Evolutionary conservation across 2,329 filamentous ascomycete genomes (phyloP).

Genomic region (Akanthomyces dipterigenus): DNA sequence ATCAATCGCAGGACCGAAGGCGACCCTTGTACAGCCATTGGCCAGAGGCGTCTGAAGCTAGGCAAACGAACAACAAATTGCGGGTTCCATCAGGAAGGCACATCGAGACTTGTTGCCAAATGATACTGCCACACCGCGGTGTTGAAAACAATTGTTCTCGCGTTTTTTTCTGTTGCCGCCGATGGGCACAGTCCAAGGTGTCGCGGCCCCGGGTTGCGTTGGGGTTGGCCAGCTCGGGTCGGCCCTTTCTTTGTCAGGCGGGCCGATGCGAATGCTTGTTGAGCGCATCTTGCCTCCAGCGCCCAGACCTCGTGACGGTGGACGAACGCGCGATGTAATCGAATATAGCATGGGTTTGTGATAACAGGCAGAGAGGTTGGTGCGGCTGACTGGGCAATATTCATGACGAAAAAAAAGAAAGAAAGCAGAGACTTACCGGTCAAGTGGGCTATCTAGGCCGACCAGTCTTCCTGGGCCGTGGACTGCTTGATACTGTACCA

Average conservation of each 20-base stretch:
- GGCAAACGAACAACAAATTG: not conserved
- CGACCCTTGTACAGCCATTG: conserved; percentile 8
- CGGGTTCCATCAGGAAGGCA: not conserved
- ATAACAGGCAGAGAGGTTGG: not conserved
- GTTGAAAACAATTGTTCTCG: not conserved
- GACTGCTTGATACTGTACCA: conserved; percentile 68
- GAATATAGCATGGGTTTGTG: not conserved
- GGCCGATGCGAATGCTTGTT: not conserved
- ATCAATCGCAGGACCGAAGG: conserved; percentile 8
- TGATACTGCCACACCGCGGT: conserved; percentile 1
- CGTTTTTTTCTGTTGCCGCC: not conserved
- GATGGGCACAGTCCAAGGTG: not conserved
- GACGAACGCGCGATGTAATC: not conserved
- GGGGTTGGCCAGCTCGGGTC: conserved; percentile 6
- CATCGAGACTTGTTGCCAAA: not conserved
- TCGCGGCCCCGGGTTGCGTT: not conserved
- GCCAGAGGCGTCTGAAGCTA: conserved; percentile 2
- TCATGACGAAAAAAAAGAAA: conserved; percentile 12
- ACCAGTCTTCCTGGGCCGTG: conserved; percentile 70
- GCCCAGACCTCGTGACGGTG: not conserved
- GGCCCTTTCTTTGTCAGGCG: not conserved
- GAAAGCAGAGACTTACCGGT: conserved; percentile 64
- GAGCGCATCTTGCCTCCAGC: not conserved
- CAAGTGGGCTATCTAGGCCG: conserved; percentile 68
- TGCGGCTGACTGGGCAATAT: not conserved